Evolutionary conservation across 306 rosid genomes (phyloP), one percentile per base, ranked within the genome.

Genomic region (Casuarina equisetifolia): DNA sequence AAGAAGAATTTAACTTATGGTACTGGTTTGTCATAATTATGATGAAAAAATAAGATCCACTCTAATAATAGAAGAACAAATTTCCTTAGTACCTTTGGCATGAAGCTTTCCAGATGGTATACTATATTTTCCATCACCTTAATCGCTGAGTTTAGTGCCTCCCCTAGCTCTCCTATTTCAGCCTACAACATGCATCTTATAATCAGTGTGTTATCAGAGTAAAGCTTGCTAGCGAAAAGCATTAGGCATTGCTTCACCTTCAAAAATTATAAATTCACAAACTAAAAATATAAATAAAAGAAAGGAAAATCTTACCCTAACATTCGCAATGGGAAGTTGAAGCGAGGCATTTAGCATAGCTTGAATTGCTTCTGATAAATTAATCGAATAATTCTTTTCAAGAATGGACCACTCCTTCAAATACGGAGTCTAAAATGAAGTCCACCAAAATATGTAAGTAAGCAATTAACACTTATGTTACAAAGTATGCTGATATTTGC

Each of bases 361-460:
- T 71, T 78, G 87, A 75, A 52, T 75, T 48, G 78, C 79, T 86
- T 91, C 98, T 51, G 88, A 76, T 72, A 89, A 79, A 70, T 86
- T 86, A 76, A 76, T 44, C 9, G 93, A 88, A 84, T 88, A 91
- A 66, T 85, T 94, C 81, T 63, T 94, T 58, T 88, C 83, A 43
- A 91, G 74, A 76, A 75, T 53, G 52, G 90, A 87, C 98, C 98
- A 93, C 85, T 86, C 91, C 69, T 88, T 91, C 84, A 93, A 74
- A 78, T 80, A 83, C 35, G 97, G 93, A 83, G 85, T 84, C 98
- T 93, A 84, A 74, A 82, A 84, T 70, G 42, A 73, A 57, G 73
- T 42, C 77, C 49, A 82, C 17, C 35, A 75, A 36, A 70, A 69
- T 61, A 66, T 17, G 25, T 52, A 69, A 70, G 83, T 85, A 73